Evolutionary conservation across 331 rosid species (phyloP).

Genomic region (Malus hybrid): DNA sequence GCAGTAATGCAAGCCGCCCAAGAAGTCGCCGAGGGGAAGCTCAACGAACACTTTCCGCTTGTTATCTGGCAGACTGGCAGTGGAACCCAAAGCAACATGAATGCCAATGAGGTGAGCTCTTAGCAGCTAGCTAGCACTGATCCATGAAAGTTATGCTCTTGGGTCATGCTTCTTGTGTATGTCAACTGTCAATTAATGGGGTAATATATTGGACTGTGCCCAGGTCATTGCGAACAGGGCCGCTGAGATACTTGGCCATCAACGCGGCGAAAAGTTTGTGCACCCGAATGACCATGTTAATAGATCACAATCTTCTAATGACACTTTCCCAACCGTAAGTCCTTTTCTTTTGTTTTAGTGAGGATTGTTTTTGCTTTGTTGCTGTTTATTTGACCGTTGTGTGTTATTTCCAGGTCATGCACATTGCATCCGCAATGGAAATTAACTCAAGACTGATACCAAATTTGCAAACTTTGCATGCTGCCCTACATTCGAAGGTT

Average conservation of each 20-base stretch:
- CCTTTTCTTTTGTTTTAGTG: background rate
- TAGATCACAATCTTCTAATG: conserved; percentile 94
- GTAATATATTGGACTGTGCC: background rate
- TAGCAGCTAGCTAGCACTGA: background rate
- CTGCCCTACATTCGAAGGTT: conserved; percentile 73
- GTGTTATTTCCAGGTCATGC: conserved; percentile 69
- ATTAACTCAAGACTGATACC: conserved; percentile 78
- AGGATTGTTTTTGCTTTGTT: background rate
- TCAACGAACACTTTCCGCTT: conserved; percentile 86
- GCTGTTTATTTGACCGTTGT: background rate
- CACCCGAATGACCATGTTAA: conserved; percentile 99
- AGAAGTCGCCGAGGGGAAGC: conserved; percentile 97
- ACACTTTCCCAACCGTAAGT: conserved; percentile 93
- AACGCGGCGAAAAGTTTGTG: conserved; percentile 82
- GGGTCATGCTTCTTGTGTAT: background rate
- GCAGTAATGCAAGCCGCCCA: conserved; percentile 88
- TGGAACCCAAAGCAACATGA: conserved; percentile 99
- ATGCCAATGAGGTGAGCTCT: conserved; percentile 77
- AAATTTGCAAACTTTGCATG: conserved; percentile 61
- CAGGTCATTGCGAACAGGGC: conserved; percentile 99
- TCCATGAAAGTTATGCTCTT: background rate
- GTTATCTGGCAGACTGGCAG: conserved; percentile 99
- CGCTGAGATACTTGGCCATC: conserved; percentile 91
- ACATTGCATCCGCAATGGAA: conserved; percentile 89
- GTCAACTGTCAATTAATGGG: background rate